Evolutionary conservation across 441 rosid genomes (phyloP).

Genomic region (Pelargonium fulgidum): DNA sequence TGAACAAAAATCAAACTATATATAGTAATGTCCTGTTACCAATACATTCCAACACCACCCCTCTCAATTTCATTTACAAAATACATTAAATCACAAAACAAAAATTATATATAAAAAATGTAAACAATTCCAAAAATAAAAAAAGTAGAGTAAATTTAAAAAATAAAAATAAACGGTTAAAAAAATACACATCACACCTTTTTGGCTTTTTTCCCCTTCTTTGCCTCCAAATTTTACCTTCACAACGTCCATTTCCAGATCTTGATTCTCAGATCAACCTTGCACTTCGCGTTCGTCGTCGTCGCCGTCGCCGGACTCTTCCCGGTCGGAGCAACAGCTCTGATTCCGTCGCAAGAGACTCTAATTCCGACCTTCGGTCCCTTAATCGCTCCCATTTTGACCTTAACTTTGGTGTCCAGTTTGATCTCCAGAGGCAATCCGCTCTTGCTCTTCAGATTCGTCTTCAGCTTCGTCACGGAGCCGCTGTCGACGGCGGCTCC

Average conservation of each 20-base stretch:
- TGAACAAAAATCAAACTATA: no score
- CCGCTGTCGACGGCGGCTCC: conserved; percentile 38
- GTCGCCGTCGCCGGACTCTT: conserved; percentile 47
- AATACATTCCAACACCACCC: no score
- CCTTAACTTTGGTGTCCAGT: conserved; percentile 52
- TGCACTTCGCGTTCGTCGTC: conserved; percentile 51
- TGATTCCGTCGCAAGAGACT: conserved; percentile 58
- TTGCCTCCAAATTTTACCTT: no score
- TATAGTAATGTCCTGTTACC: no score
- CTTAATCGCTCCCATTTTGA: conserved; percentile 54
- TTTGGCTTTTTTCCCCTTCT: no score
- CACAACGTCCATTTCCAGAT: conserved; percentile 76
- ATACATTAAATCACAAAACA: no score
- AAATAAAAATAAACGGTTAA: no score
- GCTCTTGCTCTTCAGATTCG: conserved; percentile 45
- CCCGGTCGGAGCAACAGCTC: no score
- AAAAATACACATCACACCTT: background rate
- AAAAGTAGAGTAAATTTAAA: no score
- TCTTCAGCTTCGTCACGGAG: conserved; percentile 36
- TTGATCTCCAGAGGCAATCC: conserved; percentile 45
- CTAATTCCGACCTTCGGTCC: conserved; percentile 52
- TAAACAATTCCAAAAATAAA: background rate
- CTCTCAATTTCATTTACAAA: no score
- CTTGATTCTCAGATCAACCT: conserved; percentile 68
- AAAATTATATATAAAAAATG: background rate